Conservation (phyloP, 208 protist species). For the Leishmania martiniquensis region DNA sequence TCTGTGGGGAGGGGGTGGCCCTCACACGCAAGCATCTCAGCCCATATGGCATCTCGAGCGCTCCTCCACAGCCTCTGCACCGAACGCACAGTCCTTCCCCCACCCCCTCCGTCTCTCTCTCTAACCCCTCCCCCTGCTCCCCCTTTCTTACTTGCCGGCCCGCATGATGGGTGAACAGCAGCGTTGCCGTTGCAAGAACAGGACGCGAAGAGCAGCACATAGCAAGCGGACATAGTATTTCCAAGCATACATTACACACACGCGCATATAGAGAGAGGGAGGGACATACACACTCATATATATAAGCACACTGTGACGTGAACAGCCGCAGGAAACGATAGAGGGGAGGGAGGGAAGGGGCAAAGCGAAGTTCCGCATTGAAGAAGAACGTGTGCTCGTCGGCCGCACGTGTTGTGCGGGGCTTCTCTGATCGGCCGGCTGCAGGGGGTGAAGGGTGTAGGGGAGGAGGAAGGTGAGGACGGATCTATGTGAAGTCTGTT, state of each 20-base stretch:
- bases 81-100: neutral
- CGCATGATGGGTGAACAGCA: neutral
- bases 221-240: no score
- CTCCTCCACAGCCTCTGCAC: neutral
- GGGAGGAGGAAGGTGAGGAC: neutral
- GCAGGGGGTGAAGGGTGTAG: neutral
- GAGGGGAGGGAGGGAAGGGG: neutral
- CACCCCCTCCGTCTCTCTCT: neutral
- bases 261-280: neutral
- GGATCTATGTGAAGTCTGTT: neutral
- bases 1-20: neutral
- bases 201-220: neutral
- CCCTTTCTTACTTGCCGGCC: neutral
- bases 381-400: neutral
- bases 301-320: neutral
- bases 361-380: neutral
- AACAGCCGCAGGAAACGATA: neutral
- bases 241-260: neutral
- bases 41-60: neutral
- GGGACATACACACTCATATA: neutral
- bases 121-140: neutral
- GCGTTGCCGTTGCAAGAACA: neutral
- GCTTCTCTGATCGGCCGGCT: neutral
- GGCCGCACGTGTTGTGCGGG: neutral
- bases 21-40: neutral